Percentiles rank a stretch among this genome's conserved stretches.
phyloP scores from a whole-genome alignment of 768 basidiomycete genomes.

The Kwoniella newhampshirensis region DNA sequence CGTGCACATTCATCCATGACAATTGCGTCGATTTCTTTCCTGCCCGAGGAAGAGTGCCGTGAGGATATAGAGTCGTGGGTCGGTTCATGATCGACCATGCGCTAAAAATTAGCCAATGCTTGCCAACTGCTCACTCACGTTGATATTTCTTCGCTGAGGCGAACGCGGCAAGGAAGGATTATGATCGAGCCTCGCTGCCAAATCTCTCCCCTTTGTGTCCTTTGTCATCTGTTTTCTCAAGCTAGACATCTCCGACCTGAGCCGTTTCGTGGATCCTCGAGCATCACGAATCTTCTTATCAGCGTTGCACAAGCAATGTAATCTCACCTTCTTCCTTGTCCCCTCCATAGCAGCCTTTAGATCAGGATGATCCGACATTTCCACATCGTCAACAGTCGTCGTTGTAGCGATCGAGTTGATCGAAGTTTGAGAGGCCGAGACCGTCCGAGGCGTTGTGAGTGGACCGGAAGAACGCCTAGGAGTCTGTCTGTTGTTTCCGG shows the following conservation, averaged over 20 bases:
- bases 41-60: conserved; percentile 14
- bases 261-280: conserved; percentile 69
- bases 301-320: background rate
- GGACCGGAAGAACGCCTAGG: conserved; percentile 15
- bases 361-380: conserved; percentile 25
- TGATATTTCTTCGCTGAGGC: conserved; percentile 51
- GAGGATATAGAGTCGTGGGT: conserved; percentile 5
- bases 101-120: conserved; percentile 23
- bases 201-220: conserved; percentile 23
- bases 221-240: conserved; percentile 35
- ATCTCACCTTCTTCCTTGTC: conserved; percentile 21
- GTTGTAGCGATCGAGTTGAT: conserved; percentile 9
- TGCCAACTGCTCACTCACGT: conserved; percentile 30
- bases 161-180: conserved; percentile 47
- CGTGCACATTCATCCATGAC: conserved; percentile 36
- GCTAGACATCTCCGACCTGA: conserved; percentile 63
- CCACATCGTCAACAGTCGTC: conserved; percentile 15
- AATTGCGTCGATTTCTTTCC: conserved; percentile 29
- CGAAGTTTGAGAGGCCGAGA: conserved; percentile 16
- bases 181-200: conserved; percentile 24
- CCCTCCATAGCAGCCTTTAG: conserved; percentile 18
- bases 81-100: conserved; percentile 31
- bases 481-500: background rate
- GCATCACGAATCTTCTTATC: conserved; percentile 66
- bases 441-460: conserved; percentile 12